Evolutionary conservation across 2,329 filamentous ascomycete species (phyloP), one percentile per base, ranked within the genome.

Genomic region (Verticillium zaregamsianum): DNA sequence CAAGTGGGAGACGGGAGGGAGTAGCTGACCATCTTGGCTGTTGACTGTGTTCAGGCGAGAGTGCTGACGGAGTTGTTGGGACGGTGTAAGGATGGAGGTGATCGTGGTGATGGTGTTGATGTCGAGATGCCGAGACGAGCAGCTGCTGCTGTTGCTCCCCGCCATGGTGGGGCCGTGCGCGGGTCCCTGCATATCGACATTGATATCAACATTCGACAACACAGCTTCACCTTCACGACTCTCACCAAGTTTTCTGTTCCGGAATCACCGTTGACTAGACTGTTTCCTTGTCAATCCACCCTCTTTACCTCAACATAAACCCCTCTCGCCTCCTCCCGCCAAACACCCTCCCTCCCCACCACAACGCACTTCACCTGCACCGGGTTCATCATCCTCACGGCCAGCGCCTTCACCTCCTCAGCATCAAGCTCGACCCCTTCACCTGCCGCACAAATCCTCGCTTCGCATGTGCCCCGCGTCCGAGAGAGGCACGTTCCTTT

Each of bases 331-430:
- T 59, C 59, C 11, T 63, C 31, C 52, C 15, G 20, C 62, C 62
- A 63, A 12, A 39, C 14, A 7, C 59, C 62, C 7, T 54, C 60
- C 32, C 45, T 57, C 9, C 59, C 62, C 31, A 61, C 61, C 31
- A 63, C 62, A 14, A 59, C 17, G 28, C 62, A 63, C 14, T 57
- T 63, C 11, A 57, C 59, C 40, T 63, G 62, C 28, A 58, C 15
- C 0, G 60, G 59, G 23, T 62, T 59, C 62, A 63, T 63, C 62
- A 63, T 61, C 5, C 62, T 56, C 20, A 49, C 62, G 12, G 56
- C 57, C n/a, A 40, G 49, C 9, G 17, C 17, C 11, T 59, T 25
- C 8, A 59, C 25, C 57, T 59, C 57, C 20, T 49, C 45, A 3
- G n/a, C 2, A 11, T n/a, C 17, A 23, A 49, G 20, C 8, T 12